Conservation (phyloP, 495 filamentous ascomycete species). For the Pseudoneurospora amorphoporcata region DNA sequence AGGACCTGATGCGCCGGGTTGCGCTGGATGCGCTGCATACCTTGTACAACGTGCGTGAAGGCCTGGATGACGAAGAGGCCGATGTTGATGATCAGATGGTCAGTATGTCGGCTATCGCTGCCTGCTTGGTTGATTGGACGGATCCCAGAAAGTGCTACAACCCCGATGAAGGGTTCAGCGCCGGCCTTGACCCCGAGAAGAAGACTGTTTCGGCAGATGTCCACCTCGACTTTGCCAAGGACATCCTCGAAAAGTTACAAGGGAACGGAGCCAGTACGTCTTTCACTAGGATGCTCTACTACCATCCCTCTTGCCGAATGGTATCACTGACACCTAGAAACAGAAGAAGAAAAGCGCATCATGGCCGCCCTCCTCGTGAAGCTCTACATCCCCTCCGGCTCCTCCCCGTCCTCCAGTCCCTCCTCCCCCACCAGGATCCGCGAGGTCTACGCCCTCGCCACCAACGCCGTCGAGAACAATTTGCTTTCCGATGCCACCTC, state of each 20-base stretch:
- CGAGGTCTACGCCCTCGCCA: conserved; percentile 44
- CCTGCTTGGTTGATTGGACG: conserved; percentile 89
- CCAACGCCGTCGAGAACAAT: conserved; percentile 58
- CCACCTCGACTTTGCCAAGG: conserved; percentile 55
- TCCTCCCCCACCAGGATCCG: conserved; percentile 35
- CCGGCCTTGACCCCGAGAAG: conserved; percentile 41
- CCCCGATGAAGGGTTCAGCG: conserved; percentile 40
- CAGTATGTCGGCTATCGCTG: conserved; percentile 58
- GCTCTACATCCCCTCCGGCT: conserved; percentile 60
- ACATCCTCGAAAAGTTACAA: conserved; percentile 48
- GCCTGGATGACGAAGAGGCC: conserved; percentile 64
- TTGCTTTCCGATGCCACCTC: conserved; percentile 59
- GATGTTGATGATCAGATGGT: conserved; percentile 78
- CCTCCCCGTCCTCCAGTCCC: conserved; percentile 2
- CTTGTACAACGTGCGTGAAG: conserved; percentile 54
- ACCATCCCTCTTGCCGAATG: conserved; percentile 10
- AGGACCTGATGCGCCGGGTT: conserved; percentile 63
- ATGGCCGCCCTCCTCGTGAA: conserved; percentile 71
- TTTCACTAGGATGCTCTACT: neutral
- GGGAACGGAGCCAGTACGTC: conserved; percentile 51
- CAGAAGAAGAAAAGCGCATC: conserved; percentile 77
- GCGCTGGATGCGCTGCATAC: conserved; percentile 59
- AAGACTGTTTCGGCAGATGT: conserved; percentile 54
- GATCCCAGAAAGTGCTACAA: conserved; percentile 81
- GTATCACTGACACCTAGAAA: conserved; percentile 17